Evolutionary conservation across 2,329 filamentous ascomycete genomes (phyloP).

Genomic region (Xenoacremonium recifei): DNA sequence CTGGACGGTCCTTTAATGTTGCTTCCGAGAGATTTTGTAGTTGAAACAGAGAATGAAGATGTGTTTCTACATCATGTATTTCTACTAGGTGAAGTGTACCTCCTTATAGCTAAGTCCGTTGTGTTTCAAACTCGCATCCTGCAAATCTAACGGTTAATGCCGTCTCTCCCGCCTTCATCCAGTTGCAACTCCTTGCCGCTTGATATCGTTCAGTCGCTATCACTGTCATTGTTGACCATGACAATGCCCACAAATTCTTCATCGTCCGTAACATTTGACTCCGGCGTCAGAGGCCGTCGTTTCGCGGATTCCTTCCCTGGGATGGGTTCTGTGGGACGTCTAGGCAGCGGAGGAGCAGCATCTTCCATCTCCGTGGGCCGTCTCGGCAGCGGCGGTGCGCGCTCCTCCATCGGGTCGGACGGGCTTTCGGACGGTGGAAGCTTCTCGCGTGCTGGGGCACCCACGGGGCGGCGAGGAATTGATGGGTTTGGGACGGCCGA

Average conservation of each 20-base stretch:
- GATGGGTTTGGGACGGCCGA: slow-evolving; percentile 7
- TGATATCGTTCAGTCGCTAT: slow-evolving; percentile 18
- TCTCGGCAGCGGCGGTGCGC: slow-evolving; percentile 12
- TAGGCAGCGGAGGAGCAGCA: slow-evolving; percentile 14
- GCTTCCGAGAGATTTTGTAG: neutral
- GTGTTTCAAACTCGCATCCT: too few species aligned
- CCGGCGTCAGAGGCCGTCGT: slow-evolving; percentile 24
- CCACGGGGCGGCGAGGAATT: slow-evolving; percentile 10
- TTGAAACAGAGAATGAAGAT: neutral
- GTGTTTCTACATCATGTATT: too few species aligned
- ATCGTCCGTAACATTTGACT: slow-evolving; percentile 29
- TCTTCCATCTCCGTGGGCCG: slow-evolving; percentile 12
- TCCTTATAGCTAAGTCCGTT: too few species aligned
- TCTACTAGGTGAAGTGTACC: too few species aligned
- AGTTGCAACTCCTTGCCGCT: too few species aligned
- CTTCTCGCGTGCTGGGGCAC: neutral
- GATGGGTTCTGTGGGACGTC: slow-evolving; percentile 12
- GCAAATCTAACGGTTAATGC: too few species aligned
- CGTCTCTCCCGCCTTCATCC: too few species aligned
- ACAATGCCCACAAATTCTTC: slow-evolving; percentile 35
- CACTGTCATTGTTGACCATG: slow-evolving; percentile 38
- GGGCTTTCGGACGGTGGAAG: slow-evolving; percentile 12
- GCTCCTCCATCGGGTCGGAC: slow-evolving; percentile 7
- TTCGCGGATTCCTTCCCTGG: slow-evolving; percentile 6
- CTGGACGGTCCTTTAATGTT: too few species aligned